Evolutionary conservation across 2,329 filamentous ascomycete species (phyloP), one percentile per base, ranked within the genome.

Genomic region (Apiospora pterosperma): DNA sequence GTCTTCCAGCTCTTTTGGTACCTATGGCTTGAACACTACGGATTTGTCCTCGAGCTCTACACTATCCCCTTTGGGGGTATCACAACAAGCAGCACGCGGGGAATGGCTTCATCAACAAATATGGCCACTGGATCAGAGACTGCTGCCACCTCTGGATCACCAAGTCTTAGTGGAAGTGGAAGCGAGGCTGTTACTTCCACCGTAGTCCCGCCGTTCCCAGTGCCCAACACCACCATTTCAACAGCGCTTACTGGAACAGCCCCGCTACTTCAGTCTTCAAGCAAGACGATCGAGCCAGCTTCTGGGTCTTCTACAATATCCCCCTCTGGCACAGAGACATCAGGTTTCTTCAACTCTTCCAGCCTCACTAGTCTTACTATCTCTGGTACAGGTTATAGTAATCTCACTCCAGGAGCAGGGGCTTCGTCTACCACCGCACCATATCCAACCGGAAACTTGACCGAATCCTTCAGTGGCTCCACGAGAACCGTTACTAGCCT

Each of bases 201-300:
- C 8, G 41, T 59, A 21, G 64, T 65, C n/a, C 44, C 64, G 14
- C 65, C 68, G 5, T 67, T 63, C 19, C 61, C 67, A 52, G 36
- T 67, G 19, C 61, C 67, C 2, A 71, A 70, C 36, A 67, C 66
- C 14, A 36, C 25, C 11, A 55, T 16, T 14, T 16, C 25, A 23
- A 36, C 52, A 19, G 36, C 59, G 16, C 63, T 61, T 28, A 69
- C 69, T 7, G 61, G 59, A 41, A 64, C 42, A 6, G 63, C 59
- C 2, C 41, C 25, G 23, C 28, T 34, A 5, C 7, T 55, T 34
- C 28, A 16, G 14, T n/a, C 44, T 31, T 52, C 44, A 10, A 52
- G 44, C 11, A 16, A 16, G 16, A 52, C 23, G 25, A 52, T 25
- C 31, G 12, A 6, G 25, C 25, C 5, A 52, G 14, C 21, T 41